Base-by-base conservation (phyloP, 2,329 filamentous ascomycete species). In the Rhinocladiella similis region DNA sequence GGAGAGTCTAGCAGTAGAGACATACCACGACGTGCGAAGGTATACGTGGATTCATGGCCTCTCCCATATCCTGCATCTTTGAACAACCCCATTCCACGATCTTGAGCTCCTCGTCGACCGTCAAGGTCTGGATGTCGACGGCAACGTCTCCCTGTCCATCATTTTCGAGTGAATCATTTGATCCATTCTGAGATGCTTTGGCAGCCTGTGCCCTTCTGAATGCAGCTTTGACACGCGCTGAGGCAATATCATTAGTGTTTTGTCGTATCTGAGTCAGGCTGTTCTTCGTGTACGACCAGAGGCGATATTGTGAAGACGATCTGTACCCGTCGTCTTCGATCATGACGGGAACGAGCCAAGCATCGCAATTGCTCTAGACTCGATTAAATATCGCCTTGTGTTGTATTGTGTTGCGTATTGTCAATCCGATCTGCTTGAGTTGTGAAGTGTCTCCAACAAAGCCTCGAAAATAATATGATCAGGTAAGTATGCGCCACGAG, bases 241-340 rank as follows among this genome's bases (percentile, higher is more conserved):
- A 74, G 69, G 94, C 94, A 48, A 90, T 81, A 9, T 81, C 75
- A 74, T 97, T 97, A 29, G 92, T 96, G 63, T 87, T 87, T 41
- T 80, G 76, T 56, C 94, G 89, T 20, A 93, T 81, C 1, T 86
- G 80, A 47, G 82, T 79, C 3, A 99, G 83, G 38, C 87, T 84
- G 2, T 84, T 74, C 2, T 86, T 83, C 0, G 91, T 90, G 74
- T 93, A 97, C 10, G 92, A 96, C 94, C 94, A 99, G 56, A 95
- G 81, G 42, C 89, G 85, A 70, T 86, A 97, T 73, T 99, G 94
- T 46, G 90, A 93, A 0, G 93, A 96, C 50, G 89, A 83, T 29
- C 91, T 86, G 75, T 97, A 99, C 53, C 92, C 81, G 64, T 90
- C 89, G 74, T 99, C 94, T 81, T 99, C 94, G 60, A 85, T 89